Evolutionary conservation across 2,329 filamentous ascomycete species (phyloP).

Genomic region (Penicillium sp.): DNA sequence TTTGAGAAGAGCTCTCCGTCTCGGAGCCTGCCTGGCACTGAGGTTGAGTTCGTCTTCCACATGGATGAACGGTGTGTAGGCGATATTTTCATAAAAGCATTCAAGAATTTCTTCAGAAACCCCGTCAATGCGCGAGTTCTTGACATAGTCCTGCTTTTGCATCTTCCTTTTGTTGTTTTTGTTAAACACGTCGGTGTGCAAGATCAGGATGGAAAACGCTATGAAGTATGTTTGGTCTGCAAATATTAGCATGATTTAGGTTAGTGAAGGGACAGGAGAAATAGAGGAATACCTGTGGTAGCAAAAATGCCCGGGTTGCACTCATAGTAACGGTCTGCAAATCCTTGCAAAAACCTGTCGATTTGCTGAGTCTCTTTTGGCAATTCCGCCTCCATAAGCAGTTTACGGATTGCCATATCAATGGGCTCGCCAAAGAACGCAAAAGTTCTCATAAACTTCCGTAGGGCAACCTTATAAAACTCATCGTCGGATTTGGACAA

Average conservation of each 20-base stretch:
- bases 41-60: slow-evolving; percentile 82
- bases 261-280: background rate
- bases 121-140: slow-evolving; percentile 86
- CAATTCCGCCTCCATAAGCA: slow-evolving; percentile 93
- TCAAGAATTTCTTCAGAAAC: slow-evolving; percentile 91
- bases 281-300: slow-evolving; percentile 53
- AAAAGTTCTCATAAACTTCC: slow-evolving; percentile 94
- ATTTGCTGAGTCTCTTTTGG: slow-evolving; percentile 98
- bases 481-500: slow-evolving; percentile 81
- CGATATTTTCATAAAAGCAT: slow-evolving; percentile 98
- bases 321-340: slow-evolving; percentile 94
- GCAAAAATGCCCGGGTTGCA: slow-evolving; percentile 96
- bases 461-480: slow-evolving; percentile 76
- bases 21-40: slow-evolving; percentile 68
- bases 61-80: slow-evolving; percentile 96
- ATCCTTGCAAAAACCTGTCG: slow-evolving; percentile 86
- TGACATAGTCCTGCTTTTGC: slow-evolving; percentile 92
- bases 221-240: slow-evolving; percentile 94
- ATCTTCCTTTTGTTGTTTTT: slow-evolving; percentile 99
- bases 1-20: slow-evolving; percentile 68
- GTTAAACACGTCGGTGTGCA: slow-evolving; percentile 99
- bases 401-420: slow-evolving; percentile 94
- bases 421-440: slow-evolving; percentile 95
- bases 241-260: slow-evolving; percentile 5
- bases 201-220: slow-evolving; percentile 89